phyloP scores from a whole-genome alignment of 2,329 filamentous ascomycete species.

The Penicillium palitans region DNA sequence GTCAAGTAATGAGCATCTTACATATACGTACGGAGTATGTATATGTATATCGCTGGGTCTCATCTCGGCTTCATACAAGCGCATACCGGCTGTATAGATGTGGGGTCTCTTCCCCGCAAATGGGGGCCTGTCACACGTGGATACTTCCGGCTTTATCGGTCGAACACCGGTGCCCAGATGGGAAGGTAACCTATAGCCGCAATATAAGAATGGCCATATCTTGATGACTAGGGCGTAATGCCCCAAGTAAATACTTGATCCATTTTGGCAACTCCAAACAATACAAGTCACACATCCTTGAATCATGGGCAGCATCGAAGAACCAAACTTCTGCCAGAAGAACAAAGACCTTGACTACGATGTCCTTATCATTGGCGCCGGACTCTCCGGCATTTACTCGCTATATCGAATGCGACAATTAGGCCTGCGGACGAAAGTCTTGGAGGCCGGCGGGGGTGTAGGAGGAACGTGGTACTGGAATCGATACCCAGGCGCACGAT shows the following conservation, averaged over 20 bases:
- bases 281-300: not conserved
- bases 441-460: constrained; percentile 17
- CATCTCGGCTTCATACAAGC: not conserved
- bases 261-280: not conserved
- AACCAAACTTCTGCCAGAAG: not conserved
- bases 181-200: not conserved
- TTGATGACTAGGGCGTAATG: not conserved
- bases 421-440: constrained; percentile 7
- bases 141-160: not conserved
- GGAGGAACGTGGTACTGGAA: constrained; percentile 50
- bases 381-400: constrained; percentile 16
- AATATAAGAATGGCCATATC: not conserved
- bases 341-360: not conserved
- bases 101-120: not conserved
- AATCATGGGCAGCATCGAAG: not conserved
- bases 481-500: constrained; percentile 51
- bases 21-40: too few species aligned
- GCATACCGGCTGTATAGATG: not conserved
- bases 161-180: not conserved
- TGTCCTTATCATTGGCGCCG: constrained; percentile 23
- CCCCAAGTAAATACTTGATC: not conserved
- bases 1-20: too few species aligned
- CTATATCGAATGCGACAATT: constrained; percentile 9
- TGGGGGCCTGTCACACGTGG: not conserved
- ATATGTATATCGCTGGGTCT: too few species aligned